Conservation (phyloP, 805 yeast genomes). For the Saccharomycopsis vini region DNA sequence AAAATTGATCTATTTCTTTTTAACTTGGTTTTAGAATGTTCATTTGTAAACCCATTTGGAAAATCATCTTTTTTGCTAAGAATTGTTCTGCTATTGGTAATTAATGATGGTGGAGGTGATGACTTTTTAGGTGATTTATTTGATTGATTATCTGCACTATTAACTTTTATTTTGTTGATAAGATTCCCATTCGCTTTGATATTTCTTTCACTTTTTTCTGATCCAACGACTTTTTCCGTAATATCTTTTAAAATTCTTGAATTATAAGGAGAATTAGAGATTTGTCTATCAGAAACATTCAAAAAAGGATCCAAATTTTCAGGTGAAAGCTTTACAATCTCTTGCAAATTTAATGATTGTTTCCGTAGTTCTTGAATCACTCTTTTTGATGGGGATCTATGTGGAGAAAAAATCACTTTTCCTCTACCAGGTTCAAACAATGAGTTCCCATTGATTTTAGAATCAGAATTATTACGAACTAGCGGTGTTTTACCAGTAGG, state of each 20-base stretch:
- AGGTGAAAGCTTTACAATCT: not conserved
- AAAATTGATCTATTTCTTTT: not conserved
- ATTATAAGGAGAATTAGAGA: not conserved
- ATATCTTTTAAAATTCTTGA: slow-evolving; percentile 1
- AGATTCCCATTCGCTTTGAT: not conserved
- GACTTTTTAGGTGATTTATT: not conserved
- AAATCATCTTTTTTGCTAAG: too few relatives aligned
- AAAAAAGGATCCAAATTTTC: not conserved
- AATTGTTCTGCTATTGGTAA: too few relatives aligned
- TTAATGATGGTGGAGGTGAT: too few relatives aligned
- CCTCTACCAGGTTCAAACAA: not conserved
- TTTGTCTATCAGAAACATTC: not conserved
- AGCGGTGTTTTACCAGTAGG: slow-evolving; percentile 28
- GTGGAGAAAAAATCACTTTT: slow-evolving; percentile 3
- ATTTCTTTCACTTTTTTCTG: not conserved
- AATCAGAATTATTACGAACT: not conserved
- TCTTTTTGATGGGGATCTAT: slow-evolving; percentile 15
- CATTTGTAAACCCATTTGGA: not conserved
- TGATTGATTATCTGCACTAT: not conserved
- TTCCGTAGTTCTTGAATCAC: slow-evolving; percentile 7
- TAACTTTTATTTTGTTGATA: not conserved
- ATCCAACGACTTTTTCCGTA: not conserved
- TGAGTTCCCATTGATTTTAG: not conserved
- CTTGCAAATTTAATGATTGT: slow-evolving; percentile 4
- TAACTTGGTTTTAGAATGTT: not conserved